Evolutionary conservation across 78 protist species (phyloP).

Genomic region (Emiliania huxleyi): DNA sequence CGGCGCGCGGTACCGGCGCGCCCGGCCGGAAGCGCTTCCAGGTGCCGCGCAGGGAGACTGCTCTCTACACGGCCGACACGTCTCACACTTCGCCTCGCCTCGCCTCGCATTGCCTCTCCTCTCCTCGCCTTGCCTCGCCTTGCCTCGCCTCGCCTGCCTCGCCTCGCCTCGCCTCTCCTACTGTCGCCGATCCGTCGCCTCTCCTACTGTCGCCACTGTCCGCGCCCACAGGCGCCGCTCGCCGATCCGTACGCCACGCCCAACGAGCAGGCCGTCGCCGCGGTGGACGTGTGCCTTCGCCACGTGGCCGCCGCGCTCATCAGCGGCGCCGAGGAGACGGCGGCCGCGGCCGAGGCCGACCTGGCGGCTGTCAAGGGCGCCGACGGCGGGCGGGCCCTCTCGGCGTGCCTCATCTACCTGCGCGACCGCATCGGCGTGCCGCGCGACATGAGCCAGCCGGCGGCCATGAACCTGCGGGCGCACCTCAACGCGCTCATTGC

Average conservation of each 20-base stretch:
- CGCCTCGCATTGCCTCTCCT: too few species aligned
- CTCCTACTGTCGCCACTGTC: too few species aligned
- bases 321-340: not conserved
- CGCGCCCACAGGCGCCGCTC: not conserved
- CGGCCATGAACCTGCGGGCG: not conserved
- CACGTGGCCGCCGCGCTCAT: not conserved
- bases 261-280: not conserved
- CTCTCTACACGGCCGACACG: too few species aligned
- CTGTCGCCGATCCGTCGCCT: too few species aligned
- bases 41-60: too few species aligned
- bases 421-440: conserved; percentile 9
- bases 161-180: too few species aligned
- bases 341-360: not conserved
- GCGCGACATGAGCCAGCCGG: not conserved
- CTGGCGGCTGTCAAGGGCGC: not conserved
- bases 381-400: not conserved
- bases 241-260: not conserved
- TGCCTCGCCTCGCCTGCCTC: too few species aligned
- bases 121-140: too few species aligned
- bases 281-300: not conserved
- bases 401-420: not conserved
- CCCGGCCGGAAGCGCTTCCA: not conserved
- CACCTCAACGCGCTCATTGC: too few species aligned
- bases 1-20: not conserved
- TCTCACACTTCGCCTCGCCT: too few species aligned